phyloP scores from a whole-genome alignment of 441 rosid genomes.

The Isatis lusitanica region DNA sequence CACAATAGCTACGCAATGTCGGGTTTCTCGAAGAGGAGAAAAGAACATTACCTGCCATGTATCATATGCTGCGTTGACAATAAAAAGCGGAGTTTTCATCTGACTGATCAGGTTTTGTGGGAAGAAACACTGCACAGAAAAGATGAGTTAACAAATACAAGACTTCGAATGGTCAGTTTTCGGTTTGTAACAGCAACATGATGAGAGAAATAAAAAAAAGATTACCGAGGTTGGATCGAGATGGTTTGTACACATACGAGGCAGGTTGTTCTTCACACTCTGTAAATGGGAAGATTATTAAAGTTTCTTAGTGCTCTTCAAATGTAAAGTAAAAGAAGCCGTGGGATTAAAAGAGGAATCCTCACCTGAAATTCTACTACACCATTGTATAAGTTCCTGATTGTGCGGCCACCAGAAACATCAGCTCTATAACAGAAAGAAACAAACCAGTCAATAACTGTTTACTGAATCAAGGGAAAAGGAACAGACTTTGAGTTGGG shows the following conservation, averaged over 20 bases:
- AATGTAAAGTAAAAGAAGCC: background rate
- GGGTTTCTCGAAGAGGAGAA: background rate
- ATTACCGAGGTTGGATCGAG: constrained; percentile 91
- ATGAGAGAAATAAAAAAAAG: background rate
- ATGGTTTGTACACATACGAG: constrained; percentile 74
- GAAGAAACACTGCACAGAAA: constrained; percentile 55
- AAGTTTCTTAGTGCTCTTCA: background rate
- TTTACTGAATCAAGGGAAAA: background rate
- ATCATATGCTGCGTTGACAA: constrained; percentile 64
- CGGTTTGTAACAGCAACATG: background rate
- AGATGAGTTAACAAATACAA: background rate
- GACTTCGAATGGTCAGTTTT: background rate
- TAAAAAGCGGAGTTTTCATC: constrained; percentile 57
- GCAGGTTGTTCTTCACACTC: constrained; percentile 66
- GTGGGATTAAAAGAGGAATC: background rate
- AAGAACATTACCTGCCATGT: constrained; percentile 54
- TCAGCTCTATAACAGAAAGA: constrained; percentile 47
- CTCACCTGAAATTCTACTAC: constrained; percentile 76
- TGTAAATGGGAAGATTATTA: constrained; percentile 30
- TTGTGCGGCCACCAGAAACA: constrained; percentile 73
- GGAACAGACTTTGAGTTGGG: background rate
- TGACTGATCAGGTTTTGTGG: constrained; percentile 55
- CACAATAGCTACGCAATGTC: background rate
- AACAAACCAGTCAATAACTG: background rate
- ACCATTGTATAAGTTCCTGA: constrained; percentile 64